phyloP scores from a whole-genome alignment of 2,329 filamentous ascomycete genomes.

The Claviceps maximensis region DNA sequence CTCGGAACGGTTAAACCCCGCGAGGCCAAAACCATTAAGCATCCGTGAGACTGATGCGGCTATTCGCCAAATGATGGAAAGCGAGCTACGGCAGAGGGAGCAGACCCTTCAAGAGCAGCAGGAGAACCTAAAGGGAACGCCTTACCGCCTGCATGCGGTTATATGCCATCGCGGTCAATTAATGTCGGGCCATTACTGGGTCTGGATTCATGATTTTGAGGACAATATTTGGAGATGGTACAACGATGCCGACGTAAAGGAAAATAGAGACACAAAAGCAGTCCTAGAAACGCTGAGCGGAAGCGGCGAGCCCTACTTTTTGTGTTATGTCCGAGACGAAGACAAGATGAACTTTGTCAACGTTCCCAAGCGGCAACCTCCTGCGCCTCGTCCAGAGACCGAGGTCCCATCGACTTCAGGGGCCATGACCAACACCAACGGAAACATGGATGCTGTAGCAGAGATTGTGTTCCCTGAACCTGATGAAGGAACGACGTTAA shows the following conservation, averaged over 20 bases:
- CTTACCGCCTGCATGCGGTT: constrained; percentile 78
- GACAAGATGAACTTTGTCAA: constrained; percentile 41
- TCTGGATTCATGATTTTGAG: constrained; percentile 87
- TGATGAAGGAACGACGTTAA: neutral
- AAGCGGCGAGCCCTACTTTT: constrained; percentile 66
- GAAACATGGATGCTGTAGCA: constrained; percentile 10
- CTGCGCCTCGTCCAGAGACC: constrained; percentile 5
- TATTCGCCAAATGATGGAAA: constrained; percentile 31
- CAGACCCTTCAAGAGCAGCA: constrained; percentile 14
- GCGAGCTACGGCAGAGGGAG: constrained; percentile 24
- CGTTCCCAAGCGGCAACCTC: constrained; percentile 27
- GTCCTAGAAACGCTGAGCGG: constrained; percentile 56
- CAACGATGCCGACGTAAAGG: constrained; percentile 74
- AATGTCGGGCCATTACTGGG: constrained; percentile 83
- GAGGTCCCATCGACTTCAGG: constrained; percentile 2
- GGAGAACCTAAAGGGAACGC: constrained; percentile 46
- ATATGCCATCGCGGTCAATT: constrained; percentile 76
- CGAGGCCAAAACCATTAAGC: constrained; percentile 9
- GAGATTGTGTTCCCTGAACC: neutral
- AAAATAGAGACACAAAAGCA: constrained; percentile 48
- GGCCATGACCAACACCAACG: constrained; percentile 12
- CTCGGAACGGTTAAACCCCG: neutral
- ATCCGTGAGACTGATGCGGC: constrained; percentile 14
- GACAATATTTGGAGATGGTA: constrained; percentile 79
- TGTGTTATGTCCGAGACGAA: constrained; percentile 67